Base-by-base conservation (phyloP, 305 asterid genomes). In the Solanum hybrid region DNA sequence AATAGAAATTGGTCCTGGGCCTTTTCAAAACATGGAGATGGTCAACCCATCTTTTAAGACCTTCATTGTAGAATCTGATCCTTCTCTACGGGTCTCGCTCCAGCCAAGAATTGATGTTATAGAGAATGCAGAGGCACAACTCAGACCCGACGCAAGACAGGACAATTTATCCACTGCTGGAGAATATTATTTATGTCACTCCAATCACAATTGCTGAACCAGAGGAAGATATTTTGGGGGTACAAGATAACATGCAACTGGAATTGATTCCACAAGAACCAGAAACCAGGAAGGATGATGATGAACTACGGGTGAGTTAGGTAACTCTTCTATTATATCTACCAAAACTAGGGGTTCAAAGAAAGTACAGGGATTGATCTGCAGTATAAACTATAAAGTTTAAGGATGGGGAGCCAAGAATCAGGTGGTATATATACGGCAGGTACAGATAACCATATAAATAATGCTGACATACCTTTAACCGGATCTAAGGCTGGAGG, bases 401-500 rank as follows among this genome's bases (percentile, higher is more conserved):
- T 34, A 33, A 33, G 45, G 83, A 33, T 78, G 45, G 83, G 36
- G 29, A 78, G 29, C 4, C 45, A 78, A 33, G 83, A 33, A 20
- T 33, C 83, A 20, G 15, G 27, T 14, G 9, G 45, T 8, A 78
- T 22, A 79, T 10, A 72, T 37, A 41, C 9, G 22, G 83, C 36
- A 86, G 68, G 85, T 38, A 39, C 61, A 37, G n/a, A 38, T 41
- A 70, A 32, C 89, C 86, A 89, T 78, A 29, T 11, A 79, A 57
- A 61, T 34, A 89, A 32, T 57, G 33, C 39, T 24, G 81, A 77
- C 91, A 61, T 90, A 97, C 99, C 99, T 95, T 94, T 96, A 89
- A 94, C 92, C 3, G 99, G 99, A 96, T 97, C 98, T 89, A 97
- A 92, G 91, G 99, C 96, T 41, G 96, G 95, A 86, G 99, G 99